These are phyloP conservation scores for Akanthomyces uredinophilus DNA, from an alignment of 2,329 filamentous ascomycete genomes.

Conservation along the genomic window DNA sequence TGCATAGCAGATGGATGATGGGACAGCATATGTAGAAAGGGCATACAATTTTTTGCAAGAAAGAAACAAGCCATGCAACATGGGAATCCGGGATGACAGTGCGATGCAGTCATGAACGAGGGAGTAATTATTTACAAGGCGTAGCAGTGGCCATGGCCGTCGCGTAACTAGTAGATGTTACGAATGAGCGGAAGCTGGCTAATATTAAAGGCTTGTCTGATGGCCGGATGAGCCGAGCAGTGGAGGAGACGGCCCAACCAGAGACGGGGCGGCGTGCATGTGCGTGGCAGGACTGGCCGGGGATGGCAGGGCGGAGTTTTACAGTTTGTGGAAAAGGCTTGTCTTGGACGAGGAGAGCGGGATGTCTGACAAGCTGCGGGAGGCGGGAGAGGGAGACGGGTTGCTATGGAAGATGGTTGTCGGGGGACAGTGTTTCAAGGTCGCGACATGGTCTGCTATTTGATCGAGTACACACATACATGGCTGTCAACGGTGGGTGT, in stretches of 20 bases:
- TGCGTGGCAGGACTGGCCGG: neutral
- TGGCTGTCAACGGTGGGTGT: too few relatives aligned
- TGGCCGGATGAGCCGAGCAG: neutral
- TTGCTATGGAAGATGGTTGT: too few relatives aligned
- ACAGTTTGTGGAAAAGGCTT: neutral
- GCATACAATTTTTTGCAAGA: neutral
- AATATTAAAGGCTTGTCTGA: neutral
- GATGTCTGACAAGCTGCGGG: too few relatives aligned
- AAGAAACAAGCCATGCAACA: neutral
- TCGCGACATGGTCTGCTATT: too few relatives aligned
- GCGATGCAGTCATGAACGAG: neutral
- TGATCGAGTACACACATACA: too few relatives aligned
- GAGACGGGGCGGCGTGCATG: conserved; percentile 4
- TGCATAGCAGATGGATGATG: conserved; percentile 1
- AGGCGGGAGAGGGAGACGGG: neutral
- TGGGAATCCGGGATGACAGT: neutral
- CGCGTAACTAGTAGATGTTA: too few relatives aligned
- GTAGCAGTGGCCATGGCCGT: neutral
- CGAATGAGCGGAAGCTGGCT: neutral
- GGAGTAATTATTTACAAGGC: neutral
- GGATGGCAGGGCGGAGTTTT: neutral
- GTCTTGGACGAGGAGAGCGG: neutral
- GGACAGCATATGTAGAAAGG: neutral
- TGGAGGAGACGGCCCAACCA: conserved; percentile 3
- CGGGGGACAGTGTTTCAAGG: too few relatives aligned